Evolutionary conservation across 169 alveolate species (phyloP).

Genomic region (Cryptosporidium bovis): DNA sequence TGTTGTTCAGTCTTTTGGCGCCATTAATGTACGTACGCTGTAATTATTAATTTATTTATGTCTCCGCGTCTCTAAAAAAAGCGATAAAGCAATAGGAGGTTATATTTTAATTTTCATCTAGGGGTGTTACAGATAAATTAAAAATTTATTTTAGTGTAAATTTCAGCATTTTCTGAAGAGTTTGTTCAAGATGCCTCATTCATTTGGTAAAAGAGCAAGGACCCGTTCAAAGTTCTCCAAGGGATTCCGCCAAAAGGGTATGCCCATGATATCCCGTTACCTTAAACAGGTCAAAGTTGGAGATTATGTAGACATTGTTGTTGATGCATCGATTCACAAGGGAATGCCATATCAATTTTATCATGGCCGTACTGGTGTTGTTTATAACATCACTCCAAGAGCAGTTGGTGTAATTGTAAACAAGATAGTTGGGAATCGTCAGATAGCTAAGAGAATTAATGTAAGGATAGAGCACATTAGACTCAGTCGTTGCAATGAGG

Average conservation of each 20-base stretch:
- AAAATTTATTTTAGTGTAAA: slow-evolving; percentile 6
- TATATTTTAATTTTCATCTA: neutral
- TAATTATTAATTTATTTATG: slow-evolving; percentile 3
- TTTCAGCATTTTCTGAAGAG: neutral
- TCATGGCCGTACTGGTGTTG: slow-evolving; percentile 99
- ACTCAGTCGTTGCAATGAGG: slow-evolving; percentile 96
- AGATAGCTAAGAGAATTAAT: slow-evolving; percentile 95
- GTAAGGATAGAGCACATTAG: slow-evolving; percentile 98
- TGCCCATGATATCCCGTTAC: slow-evolving; percentile 93
- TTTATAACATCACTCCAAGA: slow-evolving; percentile 95
- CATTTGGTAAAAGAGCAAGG: slow-evolving; percentile 97
- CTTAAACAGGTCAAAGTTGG: slow-evolving; percentile 92
- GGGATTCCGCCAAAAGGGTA: slow-evolving; percentile 95
- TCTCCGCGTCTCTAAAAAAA: slow-evolving; percentile 69
- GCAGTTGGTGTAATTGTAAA: slow-evolving; percentile 97
- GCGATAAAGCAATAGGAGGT: neutral
- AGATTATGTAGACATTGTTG: slow-evolving; percentile 96
- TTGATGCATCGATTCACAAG: slow-evolving; percentile 97
- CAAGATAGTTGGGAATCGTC: slow-evolving; percentile 96
- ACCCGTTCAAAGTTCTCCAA: slow-evolving; percentile 97
- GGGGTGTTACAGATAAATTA: neutral
- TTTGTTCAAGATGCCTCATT: slow-evolving; percentile 77
- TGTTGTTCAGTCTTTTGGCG: slow-evolving; percentile 34
- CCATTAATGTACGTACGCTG: slow-evolving; percentile 40
- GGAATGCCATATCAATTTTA: slow-evolving; percentile 98